These are phyloP conservation scores for Psidium friedrichsthalianum DNA, from an alignment of 345 rosid genomes.

Conservation along the genomic window DNA sequence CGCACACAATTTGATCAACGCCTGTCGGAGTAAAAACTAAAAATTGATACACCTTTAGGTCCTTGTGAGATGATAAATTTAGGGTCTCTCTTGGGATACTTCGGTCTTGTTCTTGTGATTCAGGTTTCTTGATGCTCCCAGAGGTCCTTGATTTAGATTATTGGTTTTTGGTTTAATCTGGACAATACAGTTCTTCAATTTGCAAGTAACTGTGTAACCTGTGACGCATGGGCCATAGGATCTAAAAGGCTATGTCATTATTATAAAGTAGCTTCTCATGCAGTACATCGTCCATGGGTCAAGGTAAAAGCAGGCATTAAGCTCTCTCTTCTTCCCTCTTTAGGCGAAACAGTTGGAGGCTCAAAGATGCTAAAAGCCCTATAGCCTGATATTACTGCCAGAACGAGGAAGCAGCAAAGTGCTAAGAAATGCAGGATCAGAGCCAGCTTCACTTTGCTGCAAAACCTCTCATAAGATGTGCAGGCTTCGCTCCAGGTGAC, in stretches of 20 bases:
- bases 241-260: neutral
- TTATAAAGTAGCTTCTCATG: neutral
- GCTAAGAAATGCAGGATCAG: conserved; percentile 51
- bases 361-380: conserved; percentile 59
- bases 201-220: neutral
- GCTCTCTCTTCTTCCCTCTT: conserved; percentile 8
- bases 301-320: neutral
- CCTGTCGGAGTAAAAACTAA: neutral
- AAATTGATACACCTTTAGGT: neutral
- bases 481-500: conserved; percentile 90
- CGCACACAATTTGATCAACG: neutral
- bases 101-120: neutral
- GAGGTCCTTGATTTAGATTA: neutral
- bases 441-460: conserved; percentile 45
- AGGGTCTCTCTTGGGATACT: neutral
- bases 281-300: neutral
- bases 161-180: neutral
- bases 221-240: neutral
- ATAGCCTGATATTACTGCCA: conserved; percentile 68
- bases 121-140: neutral
- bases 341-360: conserved; percentile 39
- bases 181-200: neutral
- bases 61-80: neutral
- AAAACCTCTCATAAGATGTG: conserved; percentile 45
- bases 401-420: conserved; percentile 41